Evolutionary conservation across 352 stramenopile species (phyloP).

Genomic region (Peronospora tabacina): DNA sequence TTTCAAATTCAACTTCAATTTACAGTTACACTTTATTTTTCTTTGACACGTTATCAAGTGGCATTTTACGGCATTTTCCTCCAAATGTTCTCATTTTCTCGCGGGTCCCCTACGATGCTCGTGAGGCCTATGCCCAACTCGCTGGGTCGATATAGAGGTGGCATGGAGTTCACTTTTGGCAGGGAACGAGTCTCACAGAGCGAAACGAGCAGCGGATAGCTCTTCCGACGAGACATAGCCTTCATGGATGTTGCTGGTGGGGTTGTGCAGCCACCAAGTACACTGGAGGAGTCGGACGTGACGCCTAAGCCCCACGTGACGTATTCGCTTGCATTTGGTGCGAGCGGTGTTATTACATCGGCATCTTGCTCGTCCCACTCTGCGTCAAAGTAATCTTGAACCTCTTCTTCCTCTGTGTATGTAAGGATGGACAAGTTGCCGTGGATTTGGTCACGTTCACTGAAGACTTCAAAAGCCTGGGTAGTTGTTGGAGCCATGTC

Average conservation of each 20-base stretch:
- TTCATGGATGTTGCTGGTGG: constrained; percentile 5
- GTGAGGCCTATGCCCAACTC: constrained; percentile 15
- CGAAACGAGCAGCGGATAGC: constrained; percentile 3
- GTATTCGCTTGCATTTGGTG: constrained; percentile 1
- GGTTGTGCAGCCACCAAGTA: constrained; percentile 13
- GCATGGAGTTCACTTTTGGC: constrained; percentile 1
- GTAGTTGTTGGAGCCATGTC: constrained; percentile 9
- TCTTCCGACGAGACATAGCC: constrained; percentile 5
- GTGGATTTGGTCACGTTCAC: constrained; percentile 11
- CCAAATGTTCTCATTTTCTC: not conserved
- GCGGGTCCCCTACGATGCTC: constrained; percentile 5
- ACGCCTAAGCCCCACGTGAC: constrained; percentile 10
- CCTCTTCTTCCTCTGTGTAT: constrained; percentile 21
- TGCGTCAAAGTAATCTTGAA: constrained; percentile 14
- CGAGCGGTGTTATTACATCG: not conserved
- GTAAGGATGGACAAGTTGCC: constrained; percentile 21
- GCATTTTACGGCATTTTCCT: too few relatives aligned
- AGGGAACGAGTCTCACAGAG: constrained; percentile 2
- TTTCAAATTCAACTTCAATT: constrained; percentile 4
- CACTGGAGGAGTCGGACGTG: constrained; percentile 4
- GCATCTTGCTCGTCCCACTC: constrained; percentile 18
- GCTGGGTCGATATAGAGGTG: constrained; percentile 16
- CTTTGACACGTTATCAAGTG: not conserved
- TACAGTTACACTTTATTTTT: not conserved
- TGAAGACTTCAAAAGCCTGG: constrained; percentile 19